Conservation (phyloP, 176 grass and related monocot species). For the Juncus inflexus region DNA sequence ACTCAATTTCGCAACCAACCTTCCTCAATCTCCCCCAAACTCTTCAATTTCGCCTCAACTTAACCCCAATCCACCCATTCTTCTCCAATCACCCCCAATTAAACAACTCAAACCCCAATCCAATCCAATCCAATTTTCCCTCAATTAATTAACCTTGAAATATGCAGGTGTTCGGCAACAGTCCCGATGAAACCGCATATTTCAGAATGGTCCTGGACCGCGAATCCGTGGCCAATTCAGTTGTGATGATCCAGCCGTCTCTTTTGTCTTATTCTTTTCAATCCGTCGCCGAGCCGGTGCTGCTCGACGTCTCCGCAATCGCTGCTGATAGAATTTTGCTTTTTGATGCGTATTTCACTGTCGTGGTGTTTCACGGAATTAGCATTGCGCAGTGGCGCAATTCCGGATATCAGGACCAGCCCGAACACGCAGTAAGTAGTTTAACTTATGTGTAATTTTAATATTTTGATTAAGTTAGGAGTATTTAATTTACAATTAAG, state of each 20-base stretch:
- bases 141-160: no score
- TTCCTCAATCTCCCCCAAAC: no score
- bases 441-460: conserved; percentile 7
- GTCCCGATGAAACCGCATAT: conserved; percentile 81
- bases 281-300: conserved; percentile 51
- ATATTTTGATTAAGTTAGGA: conserved; percentile 8
- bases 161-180: conserved; percentile 88
- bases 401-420: conserved; percentile 89
- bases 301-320: conserved; percentile 75
- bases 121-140: no score
- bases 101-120: no score
- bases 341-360: conserved; percentile 78
- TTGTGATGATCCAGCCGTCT: conserved; percentile 90
- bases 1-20: no score
- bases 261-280: conserved; percentile 79
- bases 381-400: conserved; percentile 84
- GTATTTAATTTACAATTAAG: conserved; percentile 13
- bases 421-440: conserved; percentile 67
- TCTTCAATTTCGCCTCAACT: no score
- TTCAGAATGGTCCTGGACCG: conserved; percentile 76
- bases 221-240: conserved; percentile 58
- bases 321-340: conserved; percentile 68
- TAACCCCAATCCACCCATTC: no score
- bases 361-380: conserved; percentile 68
- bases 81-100: no score